Conservation (phyloP, 2,329 filamentous ascomycete genomes). For the Pestalotiopsis sp. region DNA sequence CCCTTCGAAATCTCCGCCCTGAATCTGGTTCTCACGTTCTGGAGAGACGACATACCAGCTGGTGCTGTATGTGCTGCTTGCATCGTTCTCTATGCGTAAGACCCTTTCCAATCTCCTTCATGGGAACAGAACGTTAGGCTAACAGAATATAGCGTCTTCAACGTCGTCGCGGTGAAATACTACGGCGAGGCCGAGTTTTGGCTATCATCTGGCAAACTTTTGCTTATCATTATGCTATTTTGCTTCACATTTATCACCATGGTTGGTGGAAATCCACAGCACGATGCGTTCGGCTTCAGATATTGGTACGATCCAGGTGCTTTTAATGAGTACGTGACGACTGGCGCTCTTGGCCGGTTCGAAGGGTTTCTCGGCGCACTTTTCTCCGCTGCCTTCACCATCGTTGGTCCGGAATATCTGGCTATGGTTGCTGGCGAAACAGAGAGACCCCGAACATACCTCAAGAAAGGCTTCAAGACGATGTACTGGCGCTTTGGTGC, state of each 20-base stretch:
- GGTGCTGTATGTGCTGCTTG: constrained; percentile 48
- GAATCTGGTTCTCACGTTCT: constrained; percentile 45
- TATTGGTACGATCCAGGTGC: constrained; percentile 66
- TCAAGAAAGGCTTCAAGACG: constrained; percentile 66
- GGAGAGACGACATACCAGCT: constrained; percentile 44
- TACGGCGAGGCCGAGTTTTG: constrained; percentile 69
- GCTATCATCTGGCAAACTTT: constrained; percentile 63
- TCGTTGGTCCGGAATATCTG: constrained; percentile 64
- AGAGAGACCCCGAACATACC: constrained; percentile 56
- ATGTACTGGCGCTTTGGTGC: constrained; percentile 66
- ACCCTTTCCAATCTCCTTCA: constrained; percentile 9
- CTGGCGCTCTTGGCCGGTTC: constrained; percentile 64
- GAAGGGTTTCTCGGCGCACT: constrained; percentile 63
- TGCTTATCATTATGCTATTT: constrained; percentile 69
- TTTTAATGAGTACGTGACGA: constrained; percentile 61
- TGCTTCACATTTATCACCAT: constrained; percentile 79
- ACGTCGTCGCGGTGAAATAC: constrained; percentile 32
- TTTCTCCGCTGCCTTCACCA: constrained; percentile 59
- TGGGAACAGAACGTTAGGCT: neutral
- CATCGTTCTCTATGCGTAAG: constrained; percentile 43
- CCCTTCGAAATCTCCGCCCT: constrained; percentile 43
- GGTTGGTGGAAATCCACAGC: constrained; percentile 73
- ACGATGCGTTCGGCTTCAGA: constrained; percentile 70
- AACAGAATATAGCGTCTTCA: constrained; percentile 25
- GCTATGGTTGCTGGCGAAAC: constrained; percentile 53